These are phyloP conservation scores for Aegilops bicornis DNA, from an alignment of 176 grass and related monocot genomes.

Conservation along the genomic window DNA sequence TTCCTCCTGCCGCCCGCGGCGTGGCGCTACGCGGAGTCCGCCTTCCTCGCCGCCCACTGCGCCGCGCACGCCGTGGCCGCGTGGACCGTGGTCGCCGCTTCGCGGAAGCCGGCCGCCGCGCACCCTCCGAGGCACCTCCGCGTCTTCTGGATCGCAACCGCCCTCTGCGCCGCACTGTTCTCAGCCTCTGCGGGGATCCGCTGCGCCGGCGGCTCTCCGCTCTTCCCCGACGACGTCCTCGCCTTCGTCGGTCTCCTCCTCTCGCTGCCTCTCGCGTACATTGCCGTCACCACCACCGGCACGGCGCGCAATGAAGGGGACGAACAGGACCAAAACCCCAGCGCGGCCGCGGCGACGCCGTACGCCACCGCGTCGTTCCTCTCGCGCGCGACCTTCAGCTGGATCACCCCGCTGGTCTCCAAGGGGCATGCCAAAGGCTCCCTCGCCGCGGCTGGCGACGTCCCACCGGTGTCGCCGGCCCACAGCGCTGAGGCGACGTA, in stretches of 20 bases:
- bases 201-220: background rate
- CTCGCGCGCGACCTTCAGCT: slow-evolving; percentile 39
- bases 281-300: background rate
- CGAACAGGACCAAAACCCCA: background rate
- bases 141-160: slow-evolving; percentile 33
- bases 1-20: background rate
- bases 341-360: background rate
- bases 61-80: slow-evolving; percentile 24
- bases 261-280: slow-evolving; percentile 8
- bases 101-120: background rate
- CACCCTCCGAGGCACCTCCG: background rate
- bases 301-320: background rate
- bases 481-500: slow-evolving; percentile 20
- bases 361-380: slow-evolving; percentile 33
- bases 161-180: slow-evolving; percentile 1
- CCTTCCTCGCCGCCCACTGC: slow-evolving; percentile 31
- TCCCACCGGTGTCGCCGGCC: background rate
- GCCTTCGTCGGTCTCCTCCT: slow-evolving; percentile 9
- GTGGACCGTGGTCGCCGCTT: background rate
- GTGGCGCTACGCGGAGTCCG: background rate
- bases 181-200: background rate
- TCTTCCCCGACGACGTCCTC: slow-evolving; percentile 24
- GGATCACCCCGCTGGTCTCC: slow-evolving; percentile 36
- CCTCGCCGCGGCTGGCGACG: slow-evolving; percentile 2
- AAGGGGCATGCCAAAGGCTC: slow-evolving; percentile 4